Evolutionary conservation across 495 filamentous ascomycete genomes (phyloP).

Genomic region (Tuber melanosporum): DNA sequence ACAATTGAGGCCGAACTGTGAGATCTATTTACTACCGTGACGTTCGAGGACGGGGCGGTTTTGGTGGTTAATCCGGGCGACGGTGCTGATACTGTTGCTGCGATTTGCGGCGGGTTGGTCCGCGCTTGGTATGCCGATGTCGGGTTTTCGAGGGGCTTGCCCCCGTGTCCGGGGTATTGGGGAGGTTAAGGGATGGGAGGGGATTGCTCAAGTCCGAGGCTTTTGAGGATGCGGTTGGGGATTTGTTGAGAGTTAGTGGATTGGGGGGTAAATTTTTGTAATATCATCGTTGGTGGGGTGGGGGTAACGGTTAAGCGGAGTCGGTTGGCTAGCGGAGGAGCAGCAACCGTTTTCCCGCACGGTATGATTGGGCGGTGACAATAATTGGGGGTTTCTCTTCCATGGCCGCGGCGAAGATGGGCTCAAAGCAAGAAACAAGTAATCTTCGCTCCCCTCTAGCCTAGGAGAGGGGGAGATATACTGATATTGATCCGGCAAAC

Average conservation of each 20-base stretch:
- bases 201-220: slow-evolving; percentile 21
- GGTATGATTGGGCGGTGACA: background rate
- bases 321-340: background rate
- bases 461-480: background rate
- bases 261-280: background rate
- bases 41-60: slow-evolving; percentile 46
- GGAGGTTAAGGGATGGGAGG: slow-evolving; percentile 21
- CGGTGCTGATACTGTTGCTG: slow-evolving; percentile 51
- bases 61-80: slow-evolving; percentile 48
- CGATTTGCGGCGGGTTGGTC: slow-evolving; percentile 49
- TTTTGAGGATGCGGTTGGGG: slow-evolving; percentile 22
- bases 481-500: background rate
- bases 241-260: slow-evolving; percentile 30
- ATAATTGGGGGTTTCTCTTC: background rate
- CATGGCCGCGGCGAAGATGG: background rate
- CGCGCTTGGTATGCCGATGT: slow-evolving; percentile 48
- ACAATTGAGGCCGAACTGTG: slow-evolving; percentile 49
- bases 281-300: background rate
- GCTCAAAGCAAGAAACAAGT: background rate
- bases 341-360: background rate
- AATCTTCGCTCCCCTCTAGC: background rate
- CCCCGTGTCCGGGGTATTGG: slow-evolving; percentile 3
- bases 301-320: background rate
- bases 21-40: slow-evolving; percentile 46
- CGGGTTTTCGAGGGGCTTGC: slow-evolving; percentile 4